Conservation (phyloP, 352 stramenopile genomes). For the Pythium apleroticum region DNA sequence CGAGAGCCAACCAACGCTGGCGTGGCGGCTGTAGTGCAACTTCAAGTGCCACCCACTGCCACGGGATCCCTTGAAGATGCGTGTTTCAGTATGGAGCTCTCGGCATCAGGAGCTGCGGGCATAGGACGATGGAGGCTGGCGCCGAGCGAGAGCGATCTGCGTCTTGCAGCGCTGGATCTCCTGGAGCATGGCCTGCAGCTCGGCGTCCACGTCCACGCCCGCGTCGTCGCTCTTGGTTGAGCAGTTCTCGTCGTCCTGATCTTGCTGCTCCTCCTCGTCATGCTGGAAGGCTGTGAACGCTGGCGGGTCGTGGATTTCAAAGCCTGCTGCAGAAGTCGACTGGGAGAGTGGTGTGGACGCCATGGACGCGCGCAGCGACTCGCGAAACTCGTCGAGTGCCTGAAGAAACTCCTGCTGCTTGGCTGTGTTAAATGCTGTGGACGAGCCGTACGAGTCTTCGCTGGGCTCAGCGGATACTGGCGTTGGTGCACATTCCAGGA, state of each 20-base stretch:
- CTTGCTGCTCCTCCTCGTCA: conserved; percentile 4
- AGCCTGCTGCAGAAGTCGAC: neutral
- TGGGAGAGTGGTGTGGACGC: neutral
- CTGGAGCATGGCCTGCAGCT: conserved; percentile 31
- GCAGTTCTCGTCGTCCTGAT: neutral
- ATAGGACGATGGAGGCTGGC: neutral
- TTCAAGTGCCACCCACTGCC: conserved; percentile 24
- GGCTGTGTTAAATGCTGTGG: neutral
- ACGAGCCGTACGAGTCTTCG: neutral
- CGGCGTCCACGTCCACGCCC: conserved; percentile 20
- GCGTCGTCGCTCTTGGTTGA: neutral
- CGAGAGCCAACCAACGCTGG: conserved; percentile 5
- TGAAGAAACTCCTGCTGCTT: conserved; percentile 46
- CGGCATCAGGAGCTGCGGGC: neutral
- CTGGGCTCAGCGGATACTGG: neutral
- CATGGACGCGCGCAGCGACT: conserved; percentile 34
- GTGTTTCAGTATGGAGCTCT: neutral
- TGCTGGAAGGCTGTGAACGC: neutral
- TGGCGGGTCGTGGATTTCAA: neutral
- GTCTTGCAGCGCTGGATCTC: conserved; percentile 33
- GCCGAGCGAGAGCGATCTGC: conserved; percentile 20
- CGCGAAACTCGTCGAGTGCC: conserved; percentile 48
- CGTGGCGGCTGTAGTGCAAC: conserved; percentile 9
- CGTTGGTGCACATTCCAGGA: neutral
- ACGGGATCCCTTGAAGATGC: neutral